phyloP scores from a whole-genome alignment of 2,329 filamentous ascomycete genomes.

The Elsinoe fawcettii region DNA sequence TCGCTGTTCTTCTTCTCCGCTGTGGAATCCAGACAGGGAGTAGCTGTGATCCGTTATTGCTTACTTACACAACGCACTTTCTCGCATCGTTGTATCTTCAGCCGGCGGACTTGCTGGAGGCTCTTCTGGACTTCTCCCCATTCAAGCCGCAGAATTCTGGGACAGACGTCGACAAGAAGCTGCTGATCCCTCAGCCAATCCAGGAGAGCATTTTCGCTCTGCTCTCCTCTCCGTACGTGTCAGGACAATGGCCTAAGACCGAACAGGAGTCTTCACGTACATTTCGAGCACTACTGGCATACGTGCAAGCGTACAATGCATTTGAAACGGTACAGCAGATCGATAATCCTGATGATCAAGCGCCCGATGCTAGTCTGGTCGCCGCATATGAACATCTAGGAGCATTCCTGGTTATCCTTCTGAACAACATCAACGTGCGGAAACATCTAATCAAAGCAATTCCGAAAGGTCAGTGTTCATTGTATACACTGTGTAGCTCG shows the following conservation, averaged over 20 bases:
- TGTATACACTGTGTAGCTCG: not conserved
- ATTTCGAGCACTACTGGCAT: conserved; percentile 24
- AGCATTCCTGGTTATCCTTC: conserved; percentile 24
- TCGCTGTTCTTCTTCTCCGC: conserved; percentile 14
- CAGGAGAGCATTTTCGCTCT: conserved; percentile 29
- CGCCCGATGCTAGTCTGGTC: conserved; percentile 21
- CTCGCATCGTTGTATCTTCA: conserved; percentile 22
- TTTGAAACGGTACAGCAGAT: conserved; percentile 27
- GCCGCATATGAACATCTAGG: conserved; percentile 28
- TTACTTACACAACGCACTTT: conserved; percentile 24
- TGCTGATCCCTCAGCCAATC: conserved; percentile 22
- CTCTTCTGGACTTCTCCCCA: conserved; percentile 24
- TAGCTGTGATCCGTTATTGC: conserved; percentile 24
- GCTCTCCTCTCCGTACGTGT: conserved; percentile 23
- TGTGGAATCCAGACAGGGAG: conserved; percentile 5
- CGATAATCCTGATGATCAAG: conserved; percentile 23
- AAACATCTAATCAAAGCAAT: conserved; percentile 6
- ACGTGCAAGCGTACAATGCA: conserved; percentile 25
- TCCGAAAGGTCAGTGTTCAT: conserved; percentile 10
- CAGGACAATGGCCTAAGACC: conserved; percentile 19
- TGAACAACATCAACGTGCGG: conserved; percentile 21
- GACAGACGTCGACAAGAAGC: not conserved
- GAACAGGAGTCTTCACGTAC: conserved; percentile 19
- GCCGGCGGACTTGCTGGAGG: conserved; percentile 25
- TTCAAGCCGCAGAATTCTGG: conserved; percentile 14